phyloP scores from a whole-genome alignment of 1,139 yeast species.

The Zygosaccharomyces sapae region DNA sequence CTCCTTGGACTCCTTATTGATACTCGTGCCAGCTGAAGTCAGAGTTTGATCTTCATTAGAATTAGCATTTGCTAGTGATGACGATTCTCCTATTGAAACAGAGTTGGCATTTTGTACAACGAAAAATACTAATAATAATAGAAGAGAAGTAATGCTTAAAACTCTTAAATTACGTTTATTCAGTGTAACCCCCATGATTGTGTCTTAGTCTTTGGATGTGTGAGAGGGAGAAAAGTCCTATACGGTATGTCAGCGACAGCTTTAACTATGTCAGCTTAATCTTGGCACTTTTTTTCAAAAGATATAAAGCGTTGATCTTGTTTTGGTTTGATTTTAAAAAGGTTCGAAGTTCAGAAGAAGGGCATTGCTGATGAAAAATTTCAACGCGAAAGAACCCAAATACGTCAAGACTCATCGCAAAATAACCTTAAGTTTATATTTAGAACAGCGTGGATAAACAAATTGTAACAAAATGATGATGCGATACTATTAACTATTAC shows the following conservation, averaged over 20 bases:
- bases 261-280: not conserved
- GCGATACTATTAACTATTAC: not conserved
- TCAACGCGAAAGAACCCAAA: not conserved
- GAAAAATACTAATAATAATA: slow-evolving; percentile 26
- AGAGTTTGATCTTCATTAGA: slow-evolving; percentile 3
- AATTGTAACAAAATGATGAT: not conserved
- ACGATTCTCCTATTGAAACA: slow-evolving; percentile 10
- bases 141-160: slow-evolving; percentile 25
- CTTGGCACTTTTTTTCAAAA: not conserved
- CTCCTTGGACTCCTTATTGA: slow-evolving; percentile 3
- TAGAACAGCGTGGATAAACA: not conserved
- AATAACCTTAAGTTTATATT: not conserved
- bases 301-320: not conserved
- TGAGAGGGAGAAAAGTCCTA: not conserved
- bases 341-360: not conserved
- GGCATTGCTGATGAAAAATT: not conserved
- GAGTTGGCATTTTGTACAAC: slow-evolving; percentile 26
- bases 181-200: slow-evolving; percentile 17
- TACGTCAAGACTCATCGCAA: not conserved
- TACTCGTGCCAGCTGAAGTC: slow-evolving; percentile 10
- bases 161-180: slow-evolving; percentile 31
- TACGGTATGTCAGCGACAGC: not conserved
- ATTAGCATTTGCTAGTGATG: slow-evolving; percentile 8
- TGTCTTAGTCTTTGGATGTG: not conserved
- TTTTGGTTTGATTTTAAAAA: not conserved